Conservation (phyloP, 1,284 basidiomycete species). For the Prillingera fragicola region DNA sequence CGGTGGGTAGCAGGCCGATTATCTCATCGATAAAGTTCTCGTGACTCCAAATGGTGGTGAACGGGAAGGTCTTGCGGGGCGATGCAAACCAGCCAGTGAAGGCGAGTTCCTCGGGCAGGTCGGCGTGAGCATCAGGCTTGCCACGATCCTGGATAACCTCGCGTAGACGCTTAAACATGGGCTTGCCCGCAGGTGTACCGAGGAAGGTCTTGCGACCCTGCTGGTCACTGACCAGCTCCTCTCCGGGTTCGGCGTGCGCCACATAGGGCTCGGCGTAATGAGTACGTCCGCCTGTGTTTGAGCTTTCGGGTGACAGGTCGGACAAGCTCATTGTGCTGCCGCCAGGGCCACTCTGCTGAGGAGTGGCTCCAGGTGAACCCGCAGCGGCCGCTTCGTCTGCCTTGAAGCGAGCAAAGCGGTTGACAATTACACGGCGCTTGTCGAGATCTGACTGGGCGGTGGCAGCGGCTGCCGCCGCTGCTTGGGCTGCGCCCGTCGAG, state of each 20-base stretch:
- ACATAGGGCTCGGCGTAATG: conserved; percentile 32
- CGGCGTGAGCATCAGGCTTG: conserved; percentile 21
- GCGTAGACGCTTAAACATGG: conserved; percentile 32
- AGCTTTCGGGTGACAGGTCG: conserved; percentile 8
- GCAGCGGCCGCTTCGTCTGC: conserved; percentile 40
- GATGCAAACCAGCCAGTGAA: conserved; percentile 46
- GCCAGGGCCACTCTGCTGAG: too few species aligned
- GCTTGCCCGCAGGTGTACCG: conserved; percentile 38
- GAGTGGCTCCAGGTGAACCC: too few species aligned
- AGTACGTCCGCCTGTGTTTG: conserved; percentile 4
- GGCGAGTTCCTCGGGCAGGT: conserved; percentile 40
- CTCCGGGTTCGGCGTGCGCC: conserved; percentile 34
- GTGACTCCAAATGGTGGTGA: conserved; percentile 49
- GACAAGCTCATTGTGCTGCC: conserved; percentile 6
- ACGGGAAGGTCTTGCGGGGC: conserved; percentile 46
- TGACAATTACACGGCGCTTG: conserved; percentile 41
- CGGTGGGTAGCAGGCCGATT: conserved; percentile 39
- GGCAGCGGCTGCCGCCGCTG: conserved; percentile 1
- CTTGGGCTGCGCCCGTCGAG: conserved; percentile 2
- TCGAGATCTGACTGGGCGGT: conserved; percentile 18
- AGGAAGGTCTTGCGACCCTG: conserved; percentile 38
- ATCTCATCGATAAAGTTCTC: conserved; percentile 48
- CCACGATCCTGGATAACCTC: conserved; percentile 13
- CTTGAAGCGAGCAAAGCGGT: conserved; percentile 45
- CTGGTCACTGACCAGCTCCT: conserved; percentile 39